These are phyloP conservation scores for Xylaria sp. DNA, from an alignment of 2,329 filamentous ascomycete genomes.

Conservation along the genomic window DNA sequence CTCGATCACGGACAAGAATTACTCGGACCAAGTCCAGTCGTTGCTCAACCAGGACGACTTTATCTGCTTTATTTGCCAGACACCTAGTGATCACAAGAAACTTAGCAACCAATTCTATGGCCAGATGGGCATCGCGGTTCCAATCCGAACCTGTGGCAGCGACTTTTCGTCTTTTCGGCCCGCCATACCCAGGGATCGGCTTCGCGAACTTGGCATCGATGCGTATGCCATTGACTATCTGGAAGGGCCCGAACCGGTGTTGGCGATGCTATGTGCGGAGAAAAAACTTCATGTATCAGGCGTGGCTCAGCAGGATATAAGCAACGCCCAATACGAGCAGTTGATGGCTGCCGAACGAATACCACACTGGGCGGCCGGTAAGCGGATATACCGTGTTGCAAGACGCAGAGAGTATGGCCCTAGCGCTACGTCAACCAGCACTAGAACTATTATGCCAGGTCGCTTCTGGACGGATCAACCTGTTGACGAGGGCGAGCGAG, in stretches of 20 bases:
- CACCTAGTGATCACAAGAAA: slow-evolving; percentile 72
- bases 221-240: slow-evolving; percentile 81
- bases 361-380: slow-evolving; percentile 71
- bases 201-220: slow-evolving; percentile 70
- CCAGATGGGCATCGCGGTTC: slow-evolving; percentile 70
- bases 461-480: slow-evolving; percentile 78
- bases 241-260: slow-evolving; percentile 78
- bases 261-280: slow-evolving; percentile 86
- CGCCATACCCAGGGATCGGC: slow-evolving; percentile 60
- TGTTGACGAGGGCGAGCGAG: slow-evolving; percentile 70
- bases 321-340: slow-evolving; percentile 69
- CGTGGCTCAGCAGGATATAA: slow-evolving; percentile 67
- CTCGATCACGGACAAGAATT: slow-evolving; percentile 74
- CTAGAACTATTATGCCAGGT: slow-evolving; percentile 65
- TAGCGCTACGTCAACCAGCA: slow-evolving; percentile 71
- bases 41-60: slow-evolving; percentile 59
- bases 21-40: slow-evolving; percentile 61
- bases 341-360: slow-evolving; percentile 65
- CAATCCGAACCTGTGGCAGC: slow-evolving; percentile 67
- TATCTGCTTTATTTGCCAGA: slow-evolving; percentile 78
- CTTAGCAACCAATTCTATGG: slow-evolving; percentile 70
- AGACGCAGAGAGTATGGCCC: slow-evolving; percentile 82
- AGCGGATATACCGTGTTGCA: slow-evolving; percentile 66
- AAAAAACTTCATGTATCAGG: slow-evolving; percentile 71
- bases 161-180: slow-evolving; percentile 60